Percentiles rank a stretch among this genome's conserved stretches.
Conservation (phyloP, 768 basidiomycete genomes). For the Kwoniella sp. region DNA sequence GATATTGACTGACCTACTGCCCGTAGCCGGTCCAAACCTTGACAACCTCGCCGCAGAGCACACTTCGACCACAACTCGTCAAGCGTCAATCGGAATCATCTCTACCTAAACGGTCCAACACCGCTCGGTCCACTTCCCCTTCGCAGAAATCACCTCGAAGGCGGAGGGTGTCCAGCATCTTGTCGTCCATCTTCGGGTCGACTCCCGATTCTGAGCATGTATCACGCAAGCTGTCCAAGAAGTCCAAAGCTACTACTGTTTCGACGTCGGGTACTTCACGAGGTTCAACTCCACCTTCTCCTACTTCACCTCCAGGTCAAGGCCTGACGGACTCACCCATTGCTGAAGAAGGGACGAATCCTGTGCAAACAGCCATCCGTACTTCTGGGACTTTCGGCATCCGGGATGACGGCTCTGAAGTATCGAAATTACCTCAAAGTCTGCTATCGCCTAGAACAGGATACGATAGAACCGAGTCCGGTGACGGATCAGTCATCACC, state of each 20-base stretch:
- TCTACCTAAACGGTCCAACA: not conserved
- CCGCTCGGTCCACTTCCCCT: not conserved
- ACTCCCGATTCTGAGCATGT: slow-evolving; percentile 2
- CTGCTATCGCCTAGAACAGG: not conserved
- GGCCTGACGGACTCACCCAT: not conserved
- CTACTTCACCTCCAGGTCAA: not conserved
- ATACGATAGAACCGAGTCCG: slow-evolving; percentile 7
- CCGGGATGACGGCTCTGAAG: slow-evolving; percentile 39
- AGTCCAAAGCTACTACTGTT: slow-evolving; percentile 1
- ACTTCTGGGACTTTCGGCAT: slow-evolving; percentile 42
- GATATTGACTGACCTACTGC: no score
- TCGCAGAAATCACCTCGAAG: slow-evolving; percentile 11
- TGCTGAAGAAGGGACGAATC: not conserved
- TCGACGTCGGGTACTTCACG: not conserved
- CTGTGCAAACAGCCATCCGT: slow-evolving; percentile 27
- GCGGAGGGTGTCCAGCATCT: slow-evolving; percentile 18
- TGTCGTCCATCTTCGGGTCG: slow-evolving; percentile 14
- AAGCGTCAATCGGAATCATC: slow-evolving; percentile 15
- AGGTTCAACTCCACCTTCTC: slow-evolving; percentile 9
- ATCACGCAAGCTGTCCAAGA: slow-evolving; percentile 16
- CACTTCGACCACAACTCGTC: slow-evolving; percentile 1
- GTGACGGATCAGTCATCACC: slow-evolving; percentile 16
- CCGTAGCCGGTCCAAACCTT: not conserved
- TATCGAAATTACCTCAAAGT: not conserved
- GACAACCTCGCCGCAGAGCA: not conserved